Percentiles rank a stretch among this genome's conserved stretches.
Evolutionary conservation across 345 rosid species (phyloP).

Genomic region (Mangifera indica): DNA sequence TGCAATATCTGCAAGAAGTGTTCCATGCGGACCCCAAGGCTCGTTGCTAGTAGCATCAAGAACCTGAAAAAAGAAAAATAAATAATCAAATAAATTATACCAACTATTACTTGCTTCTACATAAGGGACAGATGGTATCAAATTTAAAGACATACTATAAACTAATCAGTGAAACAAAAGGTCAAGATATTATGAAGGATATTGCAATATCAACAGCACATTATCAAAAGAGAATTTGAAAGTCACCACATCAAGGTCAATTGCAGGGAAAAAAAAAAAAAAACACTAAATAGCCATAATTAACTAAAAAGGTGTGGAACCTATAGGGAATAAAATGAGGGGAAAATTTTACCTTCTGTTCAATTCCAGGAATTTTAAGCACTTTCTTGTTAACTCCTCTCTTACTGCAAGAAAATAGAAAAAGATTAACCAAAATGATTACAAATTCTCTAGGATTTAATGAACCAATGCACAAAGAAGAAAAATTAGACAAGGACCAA

Average conservation of each 20-base stretch:
- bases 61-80: conserved; percentile 44
- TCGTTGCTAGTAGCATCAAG: conserved; percentile 97
- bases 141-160: background rate
- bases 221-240: background rate
- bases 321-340: background rate
- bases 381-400: conserved; percentile 96
- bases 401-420: conserved; percentile 52
- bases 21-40: conserved; percentile 98
- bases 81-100: background rate
- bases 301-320: conserved; percentile 4
- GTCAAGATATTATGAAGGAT: background rate
- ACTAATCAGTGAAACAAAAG: background rate
- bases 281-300: background rate
- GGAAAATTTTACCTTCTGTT: conserved; percentile 67
- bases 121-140: too few species aligned
- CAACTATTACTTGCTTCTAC: background rate
- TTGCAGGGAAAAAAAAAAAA: background rate
- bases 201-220: background rate
- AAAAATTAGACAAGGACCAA: background rate
- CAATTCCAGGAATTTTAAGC: conserved; percentile 91
- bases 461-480: background rate
- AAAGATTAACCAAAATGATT: background rate
- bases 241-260: too few species aligned
- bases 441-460: background rate
- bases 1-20: conserved; percentile 81